These are phyloP conservation scores for Lentinula raphanica DNA, from an alignment of 768 basidiomycete species.

Conservation along the genomic window DNA sequence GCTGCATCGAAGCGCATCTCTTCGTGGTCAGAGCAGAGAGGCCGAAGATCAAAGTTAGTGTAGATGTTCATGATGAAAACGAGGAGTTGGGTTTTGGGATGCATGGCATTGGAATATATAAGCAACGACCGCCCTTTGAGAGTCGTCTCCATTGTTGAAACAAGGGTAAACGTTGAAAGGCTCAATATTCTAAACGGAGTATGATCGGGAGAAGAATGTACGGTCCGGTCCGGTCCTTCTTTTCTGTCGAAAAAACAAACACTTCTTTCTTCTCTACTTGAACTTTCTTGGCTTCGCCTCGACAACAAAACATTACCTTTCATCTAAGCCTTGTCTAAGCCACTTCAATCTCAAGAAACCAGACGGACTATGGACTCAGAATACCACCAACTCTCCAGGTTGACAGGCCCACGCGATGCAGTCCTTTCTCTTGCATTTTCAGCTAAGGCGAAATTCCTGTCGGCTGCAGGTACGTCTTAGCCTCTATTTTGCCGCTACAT, in stretches of 20 bases:
- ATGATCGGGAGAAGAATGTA: no score
- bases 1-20: neutral
- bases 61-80: neutral
- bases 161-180: no score
- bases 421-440: conserved; percentile 1
- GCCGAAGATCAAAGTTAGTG: neutral
- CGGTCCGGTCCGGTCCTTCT: no score
- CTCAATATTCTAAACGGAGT: no score
- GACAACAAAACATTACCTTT: neutral
- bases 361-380: neutral
- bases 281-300: no score
- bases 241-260: no score
- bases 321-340: neutral
- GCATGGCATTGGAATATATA: no score
- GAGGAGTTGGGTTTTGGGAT: neutral
- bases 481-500: neutral
- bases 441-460: neutral
- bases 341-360: no score
- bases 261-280: no score
- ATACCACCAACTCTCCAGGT: neutral
- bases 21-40: neutral
- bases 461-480: neutral
- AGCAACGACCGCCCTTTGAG: neutral
- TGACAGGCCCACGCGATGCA: neutral
- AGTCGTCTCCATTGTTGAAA: no score